Conservation (phyloP, 2,329 filamentous ascomycete genomes). For the Phialophora macrospora region DNA sequence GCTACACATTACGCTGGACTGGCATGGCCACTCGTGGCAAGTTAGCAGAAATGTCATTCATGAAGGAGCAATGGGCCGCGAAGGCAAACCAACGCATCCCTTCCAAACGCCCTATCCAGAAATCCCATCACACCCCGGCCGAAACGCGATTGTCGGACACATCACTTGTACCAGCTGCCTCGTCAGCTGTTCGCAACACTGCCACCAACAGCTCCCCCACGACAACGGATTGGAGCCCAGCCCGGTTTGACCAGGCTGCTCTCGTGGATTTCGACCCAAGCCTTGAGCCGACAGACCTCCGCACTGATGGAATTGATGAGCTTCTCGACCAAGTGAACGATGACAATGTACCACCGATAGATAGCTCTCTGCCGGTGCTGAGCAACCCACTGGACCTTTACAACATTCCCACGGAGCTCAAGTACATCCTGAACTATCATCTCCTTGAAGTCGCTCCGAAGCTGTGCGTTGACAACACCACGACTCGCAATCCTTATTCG, state of each 20-base stretch:
- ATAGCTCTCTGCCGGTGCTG: neutral
- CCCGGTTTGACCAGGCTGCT: neutral
- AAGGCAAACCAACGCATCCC: neutral
- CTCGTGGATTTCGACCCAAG: neutral
- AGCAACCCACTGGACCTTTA: conserved; percentile 11
- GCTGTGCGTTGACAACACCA: conserved; percentile 11
- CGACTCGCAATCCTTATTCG: conserved; percentile 15
- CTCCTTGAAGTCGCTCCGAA: conserved; percentile 20
- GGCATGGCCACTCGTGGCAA: conserved; percentile 22
- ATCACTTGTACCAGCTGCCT: too few relatives aligned
- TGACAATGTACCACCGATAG: neutral
- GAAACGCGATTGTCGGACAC: too few relatives aligned
- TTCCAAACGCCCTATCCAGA: neutral
- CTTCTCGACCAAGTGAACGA: neutral
- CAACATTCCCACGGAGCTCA: conserved; percentile 18
- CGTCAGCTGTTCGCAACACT: too few relatives aligned
- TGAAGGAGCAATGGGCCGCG: neutral
- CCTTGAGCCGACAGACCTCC: too few relatives aligned
- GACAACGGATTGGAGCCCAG: neutral
- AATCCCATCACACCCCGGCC: neutral
- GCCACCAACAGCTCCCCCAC: too few relatives aligned
- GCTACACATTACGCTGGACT: conserved; percentile 19
- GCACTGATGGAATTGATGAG: neutral
- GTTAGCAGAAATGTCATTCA: conserved; percentile 10
- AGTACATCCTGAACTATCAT: conserved; percentile 22